Evolutionary conservation across 352 stramenopile genomes (phyloP), one percentile per base, ranked within the genome.

Genomic region (Pythium brassicae): DNA sequence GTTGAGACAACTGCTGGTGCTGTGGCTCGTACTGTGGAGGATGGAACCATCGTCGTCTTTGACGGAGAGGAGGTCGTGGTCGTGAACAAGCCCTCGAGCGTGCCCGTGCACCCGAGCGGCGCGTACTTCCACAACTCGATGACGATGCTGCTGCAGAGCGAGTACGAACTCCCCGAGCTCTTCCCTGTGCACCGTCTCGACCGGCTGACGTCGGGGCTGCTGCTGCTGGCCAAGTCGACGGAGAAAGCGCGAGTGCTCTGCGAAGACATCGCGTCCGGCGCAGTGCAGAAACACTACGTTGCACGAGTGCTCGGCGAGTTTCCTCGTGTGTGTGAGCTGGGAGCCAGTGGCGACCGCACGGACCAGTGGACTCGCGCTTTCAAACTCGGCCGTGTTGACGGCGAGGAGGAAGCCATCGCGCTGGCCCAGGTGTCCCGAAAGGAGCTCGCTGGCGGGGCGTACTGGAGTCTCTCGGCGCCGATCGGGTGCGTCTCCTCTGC

Each of bases 151-250:
- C 37, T 90, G n/a, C 43, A 71, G 53, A 61, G 6, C 25, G 62
- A 81, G 17, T 53, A 29, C 22, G 29, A 71, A 20, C 43, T 65
- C n/a, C 52, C 70, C 2, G 51, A 76, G 57, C 62, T 94, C 22
- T 78, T 83, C 42, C 70, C 90, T 10, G 88, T 98, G 43, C 92
- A 98, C 74, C 92, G 95, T 22, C 66, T 98, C 19, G 95, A 98
- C 78, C 79, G 92, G 53, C 67, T 98, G 12, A 98, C 95, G 22
- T 97, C 89, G 0, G 79, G 79, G 4, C 58, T 90, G 25, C 42
- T 87, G 29, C 53, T 90, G 17, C 64, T 90, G 9, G 71, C 74
- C 57, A 90, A 85, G 43, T 69, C 66, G 2, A 8, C 66, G 3
- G 55, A 60, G 15, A 83, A 69, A 37, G 80, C 80, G 22, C 66